Evolutionary conservation across 805 yeast genomes (phyloP).

Genomic region (Lipomyces spencermartinsiae): DNA sequence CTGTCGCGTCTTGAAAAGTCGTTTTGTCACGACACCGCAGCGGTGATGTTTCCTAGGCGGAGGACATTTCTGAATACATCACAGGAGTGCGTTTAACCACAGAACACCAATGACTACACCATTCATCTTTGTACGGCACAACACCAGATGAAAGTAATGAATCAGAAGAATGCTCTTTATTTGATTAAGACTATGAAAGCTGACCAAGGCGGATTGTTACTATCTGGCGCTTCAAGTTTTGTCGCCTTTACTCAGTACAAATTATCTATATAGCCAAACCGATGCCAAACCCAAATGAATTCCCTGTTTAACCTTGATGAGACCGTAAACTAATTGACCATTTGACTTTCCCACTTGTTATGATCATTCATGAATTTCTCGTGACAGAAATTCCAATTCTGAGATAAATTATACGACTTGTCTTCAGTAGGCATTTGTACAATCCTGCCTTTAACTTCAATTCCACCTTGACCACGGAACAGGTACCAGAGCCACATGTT

Average conservation of each 20-base stretch:
- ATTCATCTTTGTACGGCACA: too few species aligned
- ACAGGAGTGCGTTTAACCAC: too few species aligned
- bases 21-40: too few species aligned
- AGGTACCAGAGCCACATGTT: constrained; percentile 22
- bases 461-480: constrained; percentile 15
- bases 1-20: too few species aligned
- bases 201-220: too few species aligned
- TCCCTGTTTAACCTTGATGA: background rate
- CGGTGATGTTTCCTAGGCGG: too few species aligned
- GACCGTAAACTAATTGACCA: background rate
- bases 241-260: background rate
- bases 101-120: too few species aligned
- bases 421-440: constrained; percentile 2
- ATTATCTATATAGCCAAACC: background rate
- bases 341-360: background rate
- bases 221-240: too few species aligned
- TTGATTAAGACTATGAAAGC: too few species aligned
- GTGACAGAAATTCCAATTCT: constrained; percentile 5
- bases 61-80: too few species aligned
- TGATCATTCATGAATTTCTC: constrained; percentile 1
- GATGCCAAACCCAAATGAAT: background rate
- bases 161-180: too few species aligned
- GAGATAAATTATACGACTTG: background rate
- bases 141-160: too few species aligned
- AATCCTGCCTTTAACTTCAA: constrained; percentile 13